Conservation (phyloP, 2,329 filamentous ascomycete species). For the Sodiomyces alkalinus region DNA sequence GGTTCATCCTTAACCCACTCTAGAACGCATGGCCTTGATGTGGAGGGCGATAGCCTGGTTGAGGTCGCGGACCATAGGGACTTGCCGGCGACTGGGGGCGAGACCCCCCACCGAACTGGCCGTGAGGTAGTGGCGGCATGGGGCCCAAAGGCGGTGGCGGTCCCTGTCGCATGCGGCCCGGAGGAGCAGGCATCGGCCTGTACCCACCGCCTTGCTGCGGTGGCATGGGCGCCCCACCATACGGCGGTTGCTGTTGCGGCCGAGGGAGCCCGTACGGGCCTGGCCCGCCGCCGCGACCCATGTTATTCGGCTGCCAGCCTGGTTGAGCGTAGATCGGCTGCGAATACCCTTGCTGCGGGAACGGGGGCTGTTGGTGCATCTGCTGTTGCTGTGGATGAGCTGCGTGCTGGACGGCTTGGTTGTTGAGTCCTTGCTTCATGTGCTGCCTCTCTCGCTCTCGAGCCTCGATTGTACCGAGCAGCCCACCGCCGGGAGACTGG, state of each 20-base stretch:
- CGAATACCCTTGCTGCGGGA: conserved; percentile 17
- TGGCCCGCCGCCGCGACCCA: conserved; percentile 1
- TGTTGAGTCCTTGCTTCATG: conserved; percentile 53
- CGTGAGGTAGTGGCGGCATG: conserved; percentile 15
- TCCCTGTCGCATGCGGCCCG: conserved; percentile 14
- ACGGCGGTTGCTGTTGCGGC: conserved; percentile 4
- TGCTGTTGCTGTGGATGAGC: conserved; percentile 53
- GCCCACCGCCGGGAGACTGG: conserved; percentile 37
- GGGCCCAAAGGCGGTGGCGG: conserved; percentile 11
- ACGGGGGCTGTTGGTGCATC: conserved; percentile 18
- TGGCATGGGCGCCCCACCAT: conserved; percentile 3
- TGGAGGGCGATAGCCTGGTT: conserved; percentile 8
- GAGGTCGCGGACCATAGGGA: conserved; percentile 2
- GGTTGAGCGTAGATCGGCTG: conserved; percentile 15
- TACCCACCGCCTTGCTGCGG: conserved; percentile 4
- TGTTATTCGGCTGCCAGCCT: conserved; percentile 12
- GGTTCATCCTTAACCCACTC: too few species aligned
- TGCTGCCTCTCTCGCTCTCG: conserved; percentile 65
- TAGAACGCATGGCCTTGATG: conserved; percentile 19
- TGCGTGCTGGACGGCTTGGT: conserved; percentile 57
- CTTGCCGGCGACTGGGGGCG: conserved; percentile 3
- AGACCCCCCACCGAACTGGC: conserved; percentile 13
- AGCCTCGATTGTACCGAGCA: conserved; percentile 67
- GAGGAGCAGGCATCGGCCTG: conserved; percentile 11
- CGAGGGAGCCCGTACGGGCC: conserved; percentile 1